Percentiles rank a stretch among this genome's conserved stretches.
Conservation (phyloP, 345 rosid genomes). For the Eucalyptus caleyi region DNA sequence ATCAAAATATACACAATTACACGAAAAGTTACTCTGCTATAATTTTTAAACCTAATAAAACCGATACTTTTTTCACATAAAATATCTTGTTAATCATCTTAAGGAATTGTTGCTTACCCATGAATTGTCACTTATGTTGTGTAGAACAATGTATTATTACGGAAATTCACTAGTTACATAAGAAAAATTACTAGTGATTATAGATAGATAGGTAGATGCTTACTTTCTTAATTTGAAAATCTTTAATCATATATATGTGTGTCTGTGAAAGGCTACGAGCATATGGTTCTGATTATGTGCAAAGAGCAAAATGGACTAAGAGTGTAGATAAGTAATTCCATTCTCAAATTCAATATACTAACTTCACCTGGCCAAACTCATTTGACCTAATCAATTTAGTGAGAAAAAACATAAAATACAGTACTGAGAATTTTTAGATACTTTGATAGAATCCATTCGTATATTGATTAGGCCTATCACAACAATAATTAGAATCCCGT, state of each 20-base stretch:
- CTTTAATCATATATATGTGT: too few relatives aligned
- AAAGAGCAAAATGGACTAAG: background rate
- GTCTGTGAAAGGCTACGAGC: too few relatives aligned
- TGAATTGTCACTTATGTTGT: too few relatives aligned
- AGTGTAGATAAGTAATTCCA: background rate
- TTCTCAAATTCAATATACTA: background rate
- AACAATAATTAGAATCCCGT: background rate
- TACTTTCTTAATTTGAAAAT: background rate
- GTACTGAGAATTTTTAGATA: too few relatives aligned
- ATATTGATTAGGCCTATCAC: too few relatives aligned
- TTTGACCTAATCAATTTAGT: background rate
- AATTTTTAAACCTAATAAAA: background rate
- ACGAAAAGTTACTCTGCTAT: background rate
- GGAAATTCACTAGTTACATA: background rate
- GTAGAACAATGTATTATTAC: background rate
- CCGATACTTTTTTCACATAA: background rate
- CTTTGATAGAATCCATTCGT: background rate
- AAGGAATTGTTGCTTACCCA: background rate
- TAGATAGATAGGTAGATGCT: background rate
- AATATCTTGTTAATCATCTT: background rate
- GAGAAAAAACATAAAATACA: too few relatives aligned
- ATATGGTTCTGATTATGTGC: too few relatives aligned
- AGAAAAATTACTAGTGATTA: background rate
- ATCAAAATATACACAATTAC: background rate
- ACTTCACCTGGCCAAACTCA: background rate